phyloP scores from a whole-genome alignment of 441 rosid genomes.

The Mallotus japonicus region DNA sequence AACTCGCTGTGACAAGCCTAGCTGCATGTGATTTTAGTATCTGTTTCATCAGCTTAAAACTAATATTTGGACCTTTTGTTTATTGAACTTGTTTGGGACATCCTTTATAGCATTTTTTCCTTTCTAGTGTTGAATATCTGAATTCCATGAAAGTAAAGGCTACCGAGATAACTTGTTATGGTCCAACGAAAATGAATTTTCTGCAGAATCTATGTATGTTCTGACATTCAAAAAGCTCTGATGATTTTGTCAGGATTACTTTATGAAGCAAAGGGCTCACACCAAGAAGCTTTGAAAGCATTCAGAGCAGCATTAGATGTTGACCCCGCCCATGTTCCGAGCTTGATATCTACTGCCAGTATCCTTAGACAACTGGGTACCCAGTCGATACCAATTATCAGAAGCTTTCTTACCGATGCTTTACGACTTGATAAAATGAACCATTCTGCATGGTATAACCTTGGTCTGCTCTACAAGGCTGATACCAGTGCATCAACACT shows the following conservation, averaged over 20 bases:
- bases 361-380: conserved; percentile 49
- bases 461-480: conserved; percentile 59
- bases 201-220: not conserved
- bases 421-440: conserved; percentile 64
- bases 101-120: too few species aligned
- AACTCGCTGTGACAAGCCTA: not conserved
- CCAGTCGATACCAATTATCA: conserved; percentile 42
- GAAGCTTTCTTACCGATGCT: conserved; percentile 83
- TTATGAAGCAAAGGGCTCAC: conserved; percentile 53
- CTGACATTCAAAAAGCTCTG: not conserved
- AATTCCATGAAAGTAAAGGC: not conserved
- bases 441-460: conserved; percentile 74
- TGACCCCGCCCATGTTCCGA: conserved; percentile 66
- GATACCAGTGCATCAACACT: conserved; percentile 44
- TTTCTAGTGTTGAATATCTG: too few species aligned
- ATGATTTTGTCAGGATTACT: conserved; percentile 53
- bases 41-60: too few species aligned
- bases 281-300: conserved; percentile 60
- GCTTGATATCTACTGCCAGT: conserved; percentile 69
- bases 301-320: conserved; percentile 58
- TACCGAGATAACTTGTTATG: too few species aligned
- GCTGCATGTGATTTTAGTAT: not conserved
- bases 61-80: too few species aligned
- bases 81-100: too few species aligned
- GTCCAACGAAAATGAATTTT: not conserved